Percentiles rank a stretch among this genome's conserved stretches.
These are phyloP conservation scores for Saccharomyces jurei DNA, from an alignment of 805 yeast species.

Conservation along the genomic window DNA sequence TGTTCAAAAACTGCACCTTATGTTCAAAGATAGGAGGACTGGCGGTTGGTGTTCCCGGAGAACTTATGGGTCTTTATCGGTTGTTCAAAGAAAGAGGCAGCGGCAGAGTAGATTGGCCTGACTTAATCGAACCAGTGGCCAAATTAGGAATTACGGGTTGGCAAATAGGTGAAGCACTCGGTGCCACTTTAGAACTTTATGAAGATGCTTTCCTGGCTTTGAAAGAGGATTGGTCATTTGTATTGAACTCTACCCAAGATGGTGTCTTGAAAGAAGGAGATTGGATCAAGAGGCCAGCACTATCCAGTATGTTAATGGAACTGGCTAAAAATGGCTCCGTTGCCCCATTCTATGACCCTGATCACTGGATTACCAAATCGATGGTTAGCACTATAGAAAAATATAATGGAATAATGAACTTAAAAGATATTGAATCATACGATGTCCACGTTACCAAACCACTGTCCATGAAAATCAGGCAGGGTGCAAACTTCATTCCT, in stretches of 20 bases:
- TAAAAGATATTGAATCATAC: conserved; percentile 62
- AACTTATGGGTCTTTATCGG: conserved; percentile 69
- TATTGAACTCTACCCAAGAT: conserved; percentile 31
- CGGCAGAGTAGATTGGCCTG: conserved; percentile 63
- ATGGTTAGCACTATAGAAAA: conserved; percentile 43
- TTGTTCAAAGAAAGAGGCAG: conserved; percentile 57
- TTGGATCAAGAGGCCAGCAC: conserved; percentile 44
- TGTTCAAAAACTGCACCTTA: conserved; percentile 45
- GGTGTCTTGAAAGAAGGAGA: conserved; percentile 50
- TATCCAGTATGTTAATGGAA: conserved; percentile 58
- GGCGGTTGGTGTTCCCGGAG: conserved; percentile 91
- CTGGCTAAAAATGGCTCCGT: conserved; percentile 73
- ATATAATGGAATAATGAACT: conserved; percentile 60
- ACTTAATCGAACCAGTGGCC: conserved; percentile 69
- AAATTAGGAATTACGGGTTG: conserved; percentile 61
- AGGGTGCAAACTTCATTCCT: conserved; percentile 26
- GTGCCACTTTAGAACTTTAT: conserved; percentile 35
- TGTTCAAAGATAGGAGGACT: conserved; percentile 71
- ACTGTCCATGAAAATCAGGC: conserved; percentile 17
- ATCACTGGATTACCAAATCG: conserved; percentile 60
- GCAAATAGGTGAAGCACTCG: conserved; percentile 40
- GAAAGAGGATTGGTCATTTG: conserved; percentile 48
- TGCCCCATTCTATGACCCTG: conserved; percentile 75
- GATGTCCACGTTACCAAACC: conserved; percentile 39
- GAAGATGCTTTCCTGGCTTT: conserved; percentile 28